Percentiles rank a stretch among this genome's conserved stretches.
Conservation (phyloP, 202 grass and related monocot species). For the Panicum hallii region DNA sequence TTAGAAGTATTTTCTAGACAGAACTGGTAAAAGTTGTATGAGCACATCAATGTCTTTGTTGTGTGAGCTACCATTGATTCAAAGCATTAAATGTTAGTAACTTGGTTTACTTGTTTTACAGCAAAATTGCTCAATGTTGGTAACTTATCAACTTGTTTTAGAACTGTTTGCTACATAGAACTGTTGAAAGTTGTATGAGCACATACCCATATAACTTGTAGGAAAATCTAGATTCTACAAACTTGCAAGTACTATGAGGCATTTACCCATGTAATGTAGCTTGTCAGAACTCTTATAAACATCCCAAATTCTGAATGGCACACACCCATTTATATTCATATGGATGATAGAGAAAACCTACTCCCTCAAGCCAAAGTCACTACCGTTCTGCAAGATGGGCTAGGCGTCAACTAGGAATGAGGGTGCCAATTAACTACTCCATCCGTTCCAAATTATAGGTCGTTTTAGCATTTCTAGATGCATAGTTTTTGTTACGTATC, state of each 20-base stretch:
- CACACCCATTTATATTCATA: slow-evolving; percentile 9
- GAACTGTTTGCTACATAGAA: not conserved
- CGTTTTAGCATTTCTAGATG: too few relatives aligned
- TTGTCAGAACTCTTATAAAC: slow-evolving; percentile 10
- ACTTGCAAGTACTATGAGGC: not conserved
- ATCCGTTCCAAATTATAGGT: too few relatives aligned
- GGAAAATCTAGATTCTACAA: not conserved
- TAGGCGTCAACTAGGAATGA: not conserved
- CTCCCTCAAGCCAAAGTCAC: slow-evolving; percentile 15
- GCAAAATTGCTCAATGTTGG: not conserved
- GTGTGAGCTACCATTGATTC: not conserved
- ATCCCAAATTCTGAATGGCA: not conserved
- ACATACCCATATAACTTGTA: not conserved
- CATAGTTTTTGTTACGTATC: too few relatives aligned
- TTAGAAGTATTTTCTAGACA: not conserved
- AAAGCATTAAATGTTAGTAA: not conserved
- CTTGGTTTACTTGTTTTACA: not conserved
- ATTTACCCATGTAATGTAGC: not conserved
- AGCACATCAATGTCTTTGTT: not conserved
- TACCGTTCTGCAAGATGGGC: not conserved
- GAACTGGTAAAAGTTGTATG: not conserved
- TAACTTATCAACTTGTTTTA: not conserved
- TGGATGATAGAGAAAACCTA: not conserved
- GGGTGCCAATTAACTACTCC: not conserved
- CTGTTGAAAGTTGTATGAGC: not conserved